A percentile compares a stretch with the other conserved stretches of the same genome.
These are phyloP conservation scores for Monosporascus cannonballus DNA, from an alignment of 2,329 filamentous ascomycete genomes.

Conservation along the genomic window DNA sequence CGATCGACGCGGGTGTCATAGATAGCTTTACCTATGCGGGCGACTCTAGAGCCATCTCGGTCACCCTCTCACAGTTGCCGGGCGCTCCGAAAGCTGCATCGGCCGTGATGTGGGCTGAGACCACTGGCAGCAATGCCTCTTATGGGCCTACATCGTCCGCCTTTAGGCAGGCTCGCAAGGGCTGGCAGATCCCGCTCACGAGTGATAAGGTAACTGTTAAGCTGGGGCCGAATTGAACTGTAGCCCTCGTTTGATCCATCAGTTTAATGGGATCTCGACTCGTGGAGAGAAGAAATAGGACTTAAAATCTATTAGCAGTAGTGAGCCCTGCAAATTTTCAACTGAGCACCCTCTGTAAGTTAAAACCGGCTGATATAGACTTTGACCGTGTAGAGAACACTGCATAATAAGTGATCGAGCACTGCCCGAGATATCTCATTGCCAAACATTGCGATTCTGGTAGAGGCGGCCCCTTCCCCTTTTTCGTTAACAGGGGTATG, in stretches of 20 bases:
- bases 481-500: too few relatives aligned
- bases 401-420: too few relatives aligned
- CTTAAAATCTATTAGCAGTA: neutral
- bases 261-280: too few relatives aligned
- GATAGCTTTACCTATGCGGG: conserved; percentile 28
- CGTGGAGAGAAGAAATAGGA: neutral
- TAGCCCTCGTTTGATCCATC: neutral
- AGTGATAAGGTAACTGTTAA: conserved; percentile 16
- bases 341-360: too few relatives aligned
- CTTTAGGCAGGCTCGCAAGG: conserved; percentile 16
- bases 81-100: conserved; percentile 20
- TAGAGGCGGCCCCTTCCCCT: too few relatives aligned
- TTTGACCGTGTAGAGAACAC: too few relatives aligned
- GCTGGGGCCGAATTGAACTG: conserved; percentile 1
- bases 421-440: too few relatives aligned
- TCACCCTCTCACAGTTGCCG: conserved; percentile 26
- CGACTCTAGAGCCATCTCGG: conserved; percentile 14
- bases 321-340: too few relatives aligned
- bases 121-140: conserved; percentile 14
- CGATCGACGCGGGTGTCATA: conserved; percentile 38
- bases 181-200: conserved; percentile 23
- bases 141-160: conserved; percentile 19
- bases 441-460: too few relatives aligned
- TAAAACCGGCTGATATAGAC: too few relatives aligned
- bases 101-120: conserved; percentile 31